Evolutionary conservation across 805 yeast species (phyloP).

Genomic region (Kazachstania viticola): DNA sequence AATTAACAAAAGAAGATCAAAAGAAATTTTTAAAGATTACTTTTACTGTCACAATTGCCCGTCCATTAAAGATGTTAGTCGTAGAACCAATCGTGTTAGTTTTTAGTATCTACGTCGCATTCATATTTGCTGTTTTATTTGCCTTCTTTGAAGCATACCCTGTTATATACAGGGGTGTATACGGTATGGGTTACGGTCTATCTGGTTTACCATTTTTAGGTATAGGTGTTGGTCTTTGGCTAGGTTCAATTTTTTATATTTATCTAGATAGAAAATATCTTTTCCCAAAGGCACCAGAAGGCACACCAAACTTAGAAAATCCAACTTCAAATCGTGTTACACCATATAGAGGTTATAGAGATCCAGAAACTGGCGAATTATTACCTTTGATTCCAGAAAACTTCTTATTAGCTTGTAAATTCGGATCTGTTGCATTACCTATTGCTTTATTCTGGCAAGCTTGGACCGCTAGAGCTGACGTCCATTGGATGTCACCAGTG

Average conservation of each 20-base stretch:
- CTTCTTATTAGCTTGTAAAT: conserved; percentile 46
- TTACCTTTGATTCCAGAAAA: conserved; percentile 49
- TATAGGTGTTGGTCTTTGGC: conserved; percentile 54
- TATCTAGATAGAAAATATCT: conserved; percentile 36
- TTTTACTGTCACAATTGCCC: conserved; percentile 39
- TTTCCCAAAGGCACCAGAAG: conserved; percentile 51
- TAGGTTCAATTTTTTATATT: conserved; percentile 44
- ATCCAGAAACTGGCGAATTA: conserved; percentile 37
- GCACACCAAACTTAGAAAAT: conserved; percentile 37
- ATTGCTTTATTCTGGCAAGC: conserved; percentile 70
- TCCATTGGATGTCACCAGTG: conserved; percentile 71
- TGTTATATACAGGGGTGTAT: conserved; percentile 56
- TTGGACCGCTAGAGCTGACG: conserved; percentile 51
- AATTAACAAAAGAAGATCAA: conserved; percentile 25
- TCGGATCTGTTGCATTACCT: conserved; percentile 60
- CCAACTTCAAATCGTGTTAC: conserved; percentile 16
- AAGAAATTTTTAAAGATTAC: conserved; percentile 34
- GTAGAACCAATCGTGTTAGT: conserved; percentile 67
- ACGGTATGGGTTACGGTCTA: conserved; percentile 45
- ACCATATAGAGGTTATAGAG: conserved; percentile 35
- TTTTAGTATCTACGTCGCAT: conserved; percentile 59
- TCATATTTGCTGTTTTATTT: conserved; percentile 65
- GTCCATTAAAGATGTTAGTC: conserved; percentile 58
- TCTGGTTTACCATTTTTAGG: conserved; percentile 64
- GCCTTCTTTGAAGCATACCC: conserved; percentile 77